phyloP scores from a whole-genome alignment of 2,329 filamentous ascomycete species.

The Colletotrichum simmondsii region DNA sequence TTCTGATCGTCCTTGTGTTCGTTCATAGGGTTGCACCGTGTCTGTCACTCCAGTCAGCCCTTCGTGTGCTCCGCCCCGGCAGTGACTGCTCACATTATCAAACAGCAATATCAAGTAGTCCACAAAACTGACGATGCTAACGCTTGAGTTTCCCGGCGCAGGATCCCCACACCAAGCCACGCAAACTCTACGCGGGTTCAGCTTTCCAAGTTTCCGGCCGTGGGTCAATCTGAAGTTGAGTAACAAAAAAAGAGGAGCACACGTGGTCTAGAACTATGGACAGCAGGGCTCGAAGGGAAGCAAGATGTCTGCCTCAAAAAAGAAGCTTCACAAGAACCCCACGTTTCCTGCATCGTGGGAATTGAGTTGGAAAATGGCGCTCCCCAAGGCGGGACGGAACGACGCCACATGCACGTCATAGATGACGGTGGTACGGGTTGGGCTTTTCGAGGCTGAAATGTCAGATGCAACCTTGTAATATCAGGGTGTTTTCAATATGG shows the following conservation, averaged over 20 bases:
- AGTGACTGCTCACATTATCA: conserved; percentile 1
- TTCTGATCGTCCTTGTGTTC: conserved; percentile 18
- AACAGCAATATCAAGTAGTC: neutral
- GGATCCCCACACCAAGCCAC: neutral
- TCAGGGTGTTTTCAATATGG: conserved; percentile 5
- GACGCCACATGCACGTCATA: conserved; percentile 20
- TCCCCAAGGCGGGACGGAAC: neutral
- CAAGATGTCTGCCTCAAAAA: neutral
- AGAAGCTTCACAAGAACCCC: neutral
- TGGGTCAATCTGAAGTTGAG: conserved; percentile 1
- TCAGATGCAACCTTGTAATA: neutral
- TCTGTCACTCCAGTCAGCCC: neutral
- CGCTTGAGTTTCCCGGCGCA: neutral
- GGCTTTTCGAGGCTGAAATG: neutral
- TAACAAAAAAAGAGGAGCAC: neutral
- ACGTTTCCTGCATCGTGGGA: neutral
- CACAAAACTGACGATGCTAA: neutral
- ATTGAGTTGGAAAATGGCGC: neutral
- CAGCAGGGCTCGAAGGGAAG: neutral
- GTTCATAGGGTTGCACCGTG: neutral
- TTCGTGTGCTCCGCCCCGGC: neutral
- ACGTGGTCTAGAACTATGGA: neutral
- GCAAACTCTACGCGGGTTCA: neutral
- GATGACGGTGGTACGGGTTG: neutral
- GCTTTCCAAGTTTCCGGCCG: neutral